phyloP scores from a whole-genome alignment of 305 asterid genomes.

The Rubia tinctorum region DNA sequence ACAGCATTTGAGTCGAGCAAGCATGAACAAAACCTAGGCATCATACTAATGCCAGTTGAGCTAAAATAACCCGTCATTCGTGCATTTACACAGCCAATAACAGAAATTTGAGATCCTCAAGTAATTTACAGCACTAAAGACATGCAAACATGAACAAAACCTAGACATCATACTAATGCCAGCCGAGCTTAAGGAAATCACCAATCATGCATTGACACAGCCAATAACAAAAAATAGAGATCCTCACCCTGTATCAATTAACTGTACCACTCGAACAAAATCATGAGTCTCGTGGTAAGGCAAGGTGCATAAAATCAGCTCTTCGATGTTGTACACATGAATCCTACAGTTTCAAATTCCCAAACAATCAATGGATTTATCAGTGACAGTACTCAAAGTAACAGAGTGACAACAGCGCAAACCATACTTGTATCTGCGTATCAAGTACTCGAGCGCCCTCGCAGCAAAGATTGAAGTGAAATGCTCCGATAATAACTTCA shows the following conservation, averaged over 20 bases:
- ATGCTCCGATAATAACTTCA: conserved; percentile 65
- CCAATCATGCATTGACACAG: neutral
- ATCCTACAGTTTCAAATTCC: conserved; percentile 41
- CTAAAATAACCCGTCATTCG: neutral
- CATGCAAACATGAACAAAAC: neutral
- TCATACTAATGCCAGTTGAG: neutral
- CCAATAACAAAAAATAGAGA: neutral
- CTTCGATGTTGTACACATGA: conserved; percentile 71
- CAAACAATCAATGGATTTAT: conserved; percentile 1
- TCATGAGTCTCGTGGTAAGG: conserved; percentile 88
- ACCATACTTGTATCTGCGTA: conserved; percentile 71
- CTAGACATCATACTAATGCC: neutral
- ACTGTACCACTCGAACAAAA: conserved; percentile 72
- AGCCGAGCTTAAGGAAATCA: neutral
- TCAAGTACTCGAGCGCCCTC: conserved; percentile 79
- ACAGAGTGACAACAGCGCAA: neutral
- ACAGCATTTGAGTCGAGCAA: neutral
- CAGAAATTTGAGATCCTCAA: conserved; percentile 22
- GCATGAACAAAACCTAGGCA: neutral
- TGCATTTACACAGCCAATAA: conserved; percentile 10
- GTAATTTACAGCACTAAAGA: too few species aligned
- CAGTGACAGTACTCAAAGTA: neutral
- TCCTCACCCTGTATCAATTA: conserved; percentile 68
- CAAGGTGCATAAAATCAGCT: conserved; percentile 75
- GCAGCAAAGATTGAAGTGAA: conserved; percentile 54